These are phyloP conservation scores for Skeletonema potamos DNA, from an alignment of 108 stramenopile genomes.

Conservation along the genomic window DNA sequence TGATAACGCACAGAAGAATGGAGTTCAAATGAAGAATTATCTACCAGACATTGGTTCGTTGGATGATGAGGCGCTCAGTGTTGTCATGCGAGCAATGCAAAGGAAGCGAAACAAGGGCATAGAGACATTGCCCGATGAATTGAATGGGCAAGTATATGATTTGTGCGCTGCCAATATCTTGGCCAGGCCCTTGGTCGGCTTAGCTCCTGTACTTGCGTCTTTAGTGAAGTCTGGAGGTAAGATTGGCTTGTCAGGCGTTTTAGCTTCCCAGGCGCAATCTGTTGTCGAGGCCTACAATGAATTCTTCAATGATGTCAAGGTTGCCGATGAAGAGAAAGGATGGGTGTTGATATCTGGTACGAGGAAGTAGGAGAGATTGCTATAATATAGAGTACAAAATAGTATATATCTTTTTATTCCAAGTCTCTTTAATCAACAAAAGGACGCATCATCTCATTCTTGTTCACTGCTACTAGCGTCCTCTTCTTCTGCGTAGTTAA, in stretches of 20 bases:
- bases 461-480: background rate
- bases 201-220: slow-evolving; percentile 61
- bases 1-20: slow-evolving; percentile 67
- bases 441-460: background rate
- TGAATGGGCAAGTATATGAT: slow-evolving; percentile 64
- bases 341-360: slow-evolving; percentile 83
- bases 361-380: slow-evolving; percentile 25
- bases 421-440: background rate
- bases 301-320: slow-evolving; percentile 64
- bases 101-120: slow-evolving; percentile 36
- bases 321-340: slow-evolving; percentile 48
- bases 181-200: slow-evolving; percentile 58
- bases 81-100: slow-evolving; percentile 65
- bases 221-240: slow-evolving; percentile 61
- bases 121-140: slow-evolving; percentile 47
- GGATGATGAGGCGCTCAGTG: slow-evolving; percentile 66
- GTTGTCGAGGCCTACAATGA: slow-evolving; percentile 62
- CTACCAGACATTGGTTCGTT: slow-evolving; percentile 55
- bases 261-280: slow-evolving; percentile 52
- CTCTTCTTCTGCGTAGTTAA: background rate
- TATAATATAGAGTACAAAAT: background rate
- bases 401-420: background rate
- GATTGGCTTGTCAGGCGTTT: slow-evolving; percentile 74
- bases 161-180: slow-evolving; percentile 79
- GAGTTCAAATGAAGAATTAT: slow-evolving; percentile 66